Percentiles rank a stretch among this genome's conserved stretches.
These are phyloP conservation scores for Talaromyces nanjingensis DNA, from an alignment of 495 filamentous ascomycete genomes.

Conservation along the genomic window DNA sequence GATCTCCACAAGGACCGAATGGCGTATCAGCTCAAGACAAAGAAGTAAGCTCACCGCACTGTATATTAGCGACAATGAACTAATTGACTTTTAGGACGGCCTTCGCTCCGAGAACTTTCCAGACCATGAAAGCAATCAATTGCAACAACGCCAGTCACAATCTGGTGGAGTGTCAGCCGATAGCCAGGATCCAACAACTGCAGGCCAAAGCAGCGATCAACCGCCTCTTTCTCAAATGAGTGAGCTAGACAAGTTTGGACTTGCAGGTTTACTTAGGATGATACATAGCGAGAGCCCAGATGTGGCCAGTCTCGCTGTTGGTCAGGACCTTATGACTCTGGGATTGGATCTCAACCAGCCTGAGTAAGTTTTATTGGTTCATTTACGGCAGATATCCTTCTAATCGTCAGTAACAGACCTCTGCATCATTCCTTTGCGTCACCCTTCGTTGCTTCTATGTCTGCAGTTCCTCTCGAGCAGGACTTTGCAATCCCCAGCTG, in stretches of 20 bases:
- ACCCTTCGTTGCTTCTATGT: constrained; percentile 62
- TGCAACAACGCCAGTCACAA: constrained; percentile 33
- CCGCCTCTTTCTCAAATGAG: constrained; percentile 68
- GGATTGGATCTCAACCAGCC: constrained; percentile 73
- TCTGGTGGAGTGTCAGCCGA: constrained; percentile 36
- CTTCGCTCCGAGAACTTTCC: constrained; percentile 18
- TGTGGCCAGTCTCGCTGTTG: constrained; percentile 65
- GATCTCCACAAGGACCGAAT: constrained; percentile 37
- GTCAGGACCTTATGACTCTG: constrained; percentile 69
- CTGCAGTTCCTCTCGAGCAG: constrained; percentile 62
- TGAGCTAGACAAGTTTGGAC: constrained; percentile 70
- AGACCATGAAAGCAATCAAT: constrained; percentile 22
- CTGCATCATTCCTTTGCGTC: constrained; percentile 60
- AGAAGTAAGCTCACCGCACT: constrained; percentile 27
- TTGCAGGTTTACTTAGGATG: constrained; percentile 70
- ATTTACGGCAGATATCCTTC: background rate
- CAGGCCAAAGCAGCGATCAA: constrained; percentile 37
- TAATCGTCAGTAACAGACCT: constrained; percentile 31
- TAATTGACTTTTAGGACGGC: constrained; percentile 21
- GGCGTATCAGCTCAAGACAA: constrained; percentile 36
- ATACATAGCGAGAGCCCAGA: constrained; percentile 74
- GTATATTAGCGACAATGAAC: constrained; percentile 12
- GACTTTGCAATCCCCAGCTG: constrained; percentile 74
- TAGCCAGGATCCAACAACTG: constrained; percentile 28
- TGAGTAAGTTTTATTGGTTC: constrained; percentile 51